Evolutionary conservation across 106 monocot species (phyloP).

Genomic region (Agapanthus africanus): DNA sequence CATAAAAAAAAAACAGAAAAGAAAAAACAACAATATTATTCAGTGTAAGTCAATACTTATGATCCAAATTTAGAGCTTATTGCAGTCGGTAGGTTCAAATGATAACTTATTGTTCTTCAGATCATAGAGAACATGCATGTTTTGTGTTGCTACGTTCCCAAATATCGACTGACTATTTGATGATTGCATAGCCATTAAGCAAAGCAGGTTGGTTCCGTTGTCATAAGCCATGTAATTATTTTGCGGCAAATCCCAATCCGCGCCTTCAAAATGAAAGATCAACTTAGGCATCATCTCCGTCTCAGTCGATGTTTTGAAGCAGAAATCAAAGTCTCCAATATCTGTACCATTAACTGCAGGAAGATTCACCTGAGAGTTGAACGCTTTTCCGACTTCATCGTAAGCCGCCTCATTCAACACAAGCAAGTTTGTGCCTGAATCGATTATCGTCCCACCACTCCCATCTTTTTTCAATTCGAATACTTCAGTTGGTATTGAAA

Average conservation of each 20-base stretch:
- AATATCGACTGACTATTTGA: constrained; percentile 49
- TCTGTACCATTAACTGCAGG: constrained; percentile 36
- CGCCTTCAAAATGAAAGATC: constrained; percentile 51
- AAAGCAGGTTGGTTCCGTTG: constrained; percentile 25
- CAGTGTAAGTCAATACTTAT: too few relatives aligned
- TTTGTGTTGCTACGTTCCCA: constrained; percentile 82
- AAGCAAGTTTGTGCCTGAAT: constrained; percentile 65
- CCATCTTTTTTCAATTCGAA: constrained; percentile 39
- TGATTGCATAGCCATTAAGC: constrained; percentile 37
- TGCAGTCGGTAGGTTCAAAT: constrained; percentile 39
- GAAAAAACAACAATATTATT: too few relatives aligned
- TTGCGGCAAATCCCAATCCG: constrained; percentile 49
- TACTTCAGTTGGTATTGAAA: constrained; percentile 21
- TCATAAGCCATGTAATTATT: constrained; percentile 63
- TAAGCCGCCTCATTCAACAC: constrained; percentile 36
- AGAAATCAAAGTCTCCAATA: constrained; percentile 41
- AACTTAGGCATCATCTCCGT: constrained; percentile 45
- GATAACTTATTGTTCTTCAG: constrained; percentile 41
- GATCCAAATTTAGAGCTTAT: too few relatives aligned
- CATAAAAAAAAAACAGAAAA: too few relatives aligned
- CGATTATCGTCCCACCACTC: constrained; percentile 60
- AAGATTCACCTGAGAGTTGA: constrained; percentile 37
- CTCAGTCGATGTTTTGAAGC: constrained; percentile 30
- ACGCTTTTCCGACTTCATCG: constrained; percentile 42
- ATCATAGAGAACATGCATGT: constrained; percentile 65